A percentile compares a stretch with the other conserved stretches of the same genome.
phyloP scores from a whole-genome alignment of 805 yeast genomes.

The Saturnispora saitoi region DNA sequence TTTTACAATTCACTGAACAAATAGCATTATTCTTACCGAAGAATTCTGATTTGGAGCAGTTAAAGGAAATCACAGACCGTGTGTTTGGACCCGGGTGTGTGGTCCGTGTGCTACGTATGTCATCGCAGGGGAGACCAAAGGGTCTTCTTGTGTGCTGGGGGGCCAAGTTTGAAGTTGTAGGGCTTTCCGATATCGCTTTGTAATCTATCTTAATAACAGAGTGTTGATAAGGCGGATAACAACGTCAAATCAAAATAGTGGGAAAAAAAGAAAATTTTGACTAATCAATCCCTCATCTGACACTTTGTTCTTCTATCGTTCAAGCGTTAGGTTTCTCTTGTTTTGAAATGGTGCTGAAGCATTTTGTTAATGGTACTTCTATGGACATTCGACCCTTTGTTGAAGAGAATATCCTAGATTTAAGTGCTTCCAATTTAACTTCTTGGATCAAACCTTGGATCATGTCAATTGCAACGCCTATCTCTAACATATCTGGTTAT shows the following conservation, averaged over 20 bases:
- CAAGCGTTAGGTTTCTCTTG: no score
- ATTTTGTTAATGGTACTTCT: not conserved
- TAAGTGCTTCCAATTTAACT: not conserved
- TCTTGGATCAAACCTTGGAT: not conserved
- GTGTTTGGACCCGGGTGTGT: constrained; percentile 31
- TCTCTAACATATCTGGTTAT: constrained; percentile 27
- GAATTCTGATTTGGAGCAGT: constrained; percentile 44
- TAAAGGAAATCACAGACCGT: constrained; percentile 37
- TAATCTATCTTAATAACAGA: not conserved
- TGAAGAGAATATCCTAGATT: not conserved
- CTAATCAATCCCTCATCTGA: no score
- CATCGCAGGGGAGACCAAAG: constrained; percentile 33
- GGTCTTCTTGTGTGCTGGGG: constrained; percentile 62
- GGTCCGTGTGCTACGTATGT: constrained; percentile 9
- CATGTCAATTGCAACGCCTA: constrained; percentile 11
- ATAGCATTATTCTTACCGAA: constrained; percentile 57
- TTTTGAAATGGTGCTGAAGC: not conserved
- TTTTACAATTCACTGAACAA: constrained; percentile 35
- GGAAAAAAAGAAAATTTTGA: not conserved
- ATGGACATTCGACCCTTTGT: not conserved
- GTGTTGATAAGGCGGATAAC: not conserved
- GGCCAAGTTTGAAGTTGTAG: constrained; percentile 26
- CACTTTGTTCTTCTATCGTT: no score
- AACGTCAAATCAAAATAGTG: not conserved
- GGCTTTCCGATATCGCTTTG: constrained; percentile 2